These are phyloP conservation scores for Clarireedia hainanense DNA, from an alignment of 2,329 filamentous ascomycete genomes.

Conservation along the genomic window DNA sequence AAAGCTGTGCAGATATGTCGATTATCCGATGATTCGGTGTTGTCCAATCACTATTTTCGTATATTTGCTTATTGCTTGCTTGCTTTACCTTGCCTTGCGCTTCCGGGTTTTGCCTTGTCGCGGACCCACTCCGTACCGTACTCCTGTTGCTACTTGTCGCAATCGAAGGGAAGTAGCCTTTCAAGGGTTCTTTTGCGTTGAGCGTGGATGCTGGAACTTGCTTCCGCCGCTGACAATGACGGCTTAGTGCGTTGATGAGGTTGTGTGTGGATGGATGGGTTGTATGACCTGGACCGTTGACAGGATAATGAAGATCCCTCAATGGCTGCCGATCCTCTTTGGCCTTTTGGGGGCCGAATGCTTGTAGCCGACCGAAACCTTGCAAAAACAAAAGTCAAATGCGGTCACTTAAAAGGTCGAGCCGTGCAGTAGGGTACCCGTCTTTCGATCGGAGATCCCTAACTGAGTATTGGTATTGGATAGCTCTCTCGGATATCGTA, in stretches of 20 bases:
- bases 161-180: background rate
- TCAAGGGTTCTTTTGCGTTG: slow-evolving; percentile 1
- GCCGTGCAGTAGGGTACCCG: background rate
- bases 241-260: slow-evolving; percentile 3
- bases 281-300: background rate
- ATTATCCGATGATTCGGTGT: background rate
- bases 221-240: slow-evolving; percentile 5
- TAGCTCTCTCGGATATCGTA: background rate
- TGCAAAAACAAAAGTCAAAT: background rate
- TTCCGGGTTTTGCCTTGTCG: background rate
- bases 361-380: background rate
- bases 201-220: slow-evolving; percentile 3
- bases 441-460: background rate
- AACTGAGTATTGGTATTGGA: background rate
- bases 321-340: background rate
- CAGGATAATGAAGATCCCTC: background rate
- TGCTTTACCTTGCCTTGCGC: background rate
- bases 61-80: slow-evolving; percentile 3
- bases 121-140: slow-evolving; percentile 1
- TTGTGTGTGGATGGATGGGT: background rate
- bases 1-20: background rate
- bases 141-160: background rate
- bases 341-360: background rate
- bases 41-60: background rate
- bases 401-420: background rate